Base-by-base conservation (phyloP, 495 filamentous ascomycete genomes). In the Oidiodendron maius region DNA sequence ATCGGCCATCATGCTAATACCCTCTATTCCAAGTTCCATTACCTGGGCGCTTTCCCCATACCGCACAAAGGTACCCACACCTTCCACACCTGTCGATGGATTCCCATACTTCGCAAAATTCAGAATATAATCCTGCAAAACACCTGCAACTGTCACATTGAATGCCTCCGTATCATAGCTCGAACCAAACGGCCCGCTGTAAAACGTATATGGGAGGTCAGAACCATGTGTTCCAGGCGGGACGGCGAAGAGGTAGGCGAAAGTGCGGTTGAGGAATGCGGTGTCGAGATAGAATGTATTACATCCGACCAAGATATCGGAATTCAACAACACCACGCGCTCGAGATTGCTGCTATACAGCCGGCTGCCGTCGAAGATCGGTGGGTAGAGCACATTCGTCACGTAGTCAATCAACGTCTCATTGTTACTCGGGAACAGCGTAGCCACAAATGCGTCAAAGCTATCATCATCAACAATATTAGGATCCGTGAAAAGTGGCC, bases 231-330 rank as follows among this genome's bases (percentile, higher is more conserved):
- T 57, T 4, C 64, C 81, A 0, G 83, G 80, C 4, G 75, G 70
- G 41, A 86, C 66, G 53, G 67, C 72, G 61, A 86, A 87, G n/a
- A 72, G 56, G 57, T 86, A 87, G 3, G 70, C 61, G 55, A 74
- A 82, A 6, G 65, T 75, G 46, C 50, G 50, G 3, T 34, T 23
- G 1, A 20, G 9, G 13, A 41, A 52, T 3, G 48, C 54, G 3
- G 1, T 9, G 40, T 59, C 59, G 5, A 81, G 54, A 45, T 63
- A 68, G 57, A 68, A 54, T 16, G 69, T 64, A 55, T 75, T 76
- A 61, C 77, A 81, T 20, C 65, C 64, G 57, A 80, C 77, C 35
- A 63, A 34, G 37, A 65, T 26, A 36, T 78, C 73, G 18, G 61
- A 49, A 28, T 58, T 48, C 2, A 68, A 51, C 3, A 64, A 55